A percentile compares a stretch with the other conserved stretches of the same genome.
phyloP scores from a whole-genome alignment of 768 basidiomycete species.

The Cantharellus cinnabarinus region DNA sequence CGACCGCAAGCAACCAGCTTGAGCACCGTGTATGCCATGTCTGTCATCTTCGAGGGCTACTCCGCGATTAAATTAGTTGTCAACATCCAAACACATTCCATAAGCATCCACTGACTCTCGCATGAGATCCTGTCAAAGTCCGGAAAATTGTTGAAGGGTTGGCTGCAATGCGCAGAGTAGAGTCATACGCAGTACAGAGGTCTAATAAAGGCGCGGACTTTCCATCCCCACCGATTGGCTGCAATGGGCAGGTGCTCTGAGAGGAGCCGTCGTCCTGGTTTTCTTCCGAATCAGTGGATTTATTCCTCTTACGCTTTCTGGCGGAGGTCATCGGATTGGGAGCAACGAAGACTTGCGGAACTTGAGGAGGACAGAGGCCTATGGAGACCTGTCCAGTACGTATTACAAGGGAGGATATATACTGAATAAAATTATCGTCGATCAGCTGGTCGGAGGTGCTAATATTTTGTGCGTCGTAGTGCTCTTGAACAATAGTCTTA shows the following conservation, averaged over 20 bases:
- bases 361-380: conserved; percentile 42
- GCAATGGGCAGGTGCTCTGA: conserved; percentile 19
- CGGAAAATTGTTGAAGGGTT: conserved; percentile 54
- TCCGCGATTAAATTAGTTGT: not conserved
- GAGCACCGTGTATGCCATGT: conserved; percentile 67
- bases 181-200: no score
- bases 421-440: conserved; percentile 58
- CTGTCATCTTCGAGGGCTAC: conserved; percentile 60
- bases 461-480: conserved; percentile 25
- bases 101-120: conserved; percentile 27
- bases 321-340: conserved; percentile 16
- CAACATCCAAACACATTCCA: no score
- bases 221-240: conserved; percentile 18
- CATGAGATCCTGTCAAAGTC: conserved; percentile 72
- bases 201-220: conserved; percentile 34
- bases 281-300: no score
- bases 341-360: conserved; percentile 51
- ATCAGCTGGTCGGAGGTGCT: conserved; percentile 26
- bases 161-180: conserved; percentile 36
- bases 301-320: no score
- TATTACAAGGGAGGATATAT: conserved; percentile 64
- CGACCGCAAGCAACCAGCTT: conserved; percentile 71
- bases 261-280: no score
- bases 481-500: conserved; percentile 45
- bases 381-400: conserved; percentile 56